These are phyloP conservation scores for Pneumocystis wakefieldiae DNA, from an alignment of 1,139 yeast genomes.

Conservation along the genomic window DNA sequence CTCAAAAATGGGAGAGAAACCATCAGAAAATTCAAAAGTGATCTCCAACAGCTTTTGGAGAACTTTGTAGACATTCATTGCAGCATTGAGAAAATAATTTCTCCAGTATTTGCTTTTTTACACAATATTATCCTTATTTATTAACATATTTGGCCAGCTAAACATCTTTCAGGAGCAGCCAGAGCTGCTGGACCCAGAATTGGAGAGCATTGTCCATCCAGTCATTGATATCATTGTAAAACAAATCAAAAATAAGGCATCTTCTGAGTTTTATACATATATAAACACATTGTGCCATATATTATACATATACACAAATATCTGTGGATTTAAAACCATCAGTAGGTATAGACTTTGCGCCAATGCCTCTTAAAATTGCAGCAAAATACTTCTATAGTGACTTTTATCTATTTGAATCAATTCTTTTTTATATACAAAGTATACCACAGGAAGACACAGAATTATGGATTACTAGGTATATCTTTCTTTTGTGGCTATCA, in stretches of 20 bases:
- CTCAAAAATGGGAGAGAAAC: background rate
- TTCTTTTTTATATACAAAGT: constrained; percentile 14
- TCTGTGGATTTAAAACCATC: constrained; percentile 50
- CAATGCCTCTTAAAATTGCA: background rate
- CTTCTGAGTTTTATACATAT: background rate
- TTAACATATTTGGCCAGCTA: constrained; percentile 7
- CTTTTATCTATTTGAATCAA: constrained; percentile 32
- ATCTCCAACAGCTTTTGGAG: background rate
- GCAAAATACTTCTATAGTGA: constrained; percentile 44
- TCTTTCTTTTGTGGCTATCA: constrained; percentile 59
- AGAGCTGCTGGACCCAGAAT: constrained; percentile 24
- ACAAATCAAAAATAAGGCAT: constrained; percentile 1
- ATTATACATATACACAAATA: constrained; percentile 46
- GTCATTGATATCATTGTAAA: constrained; percentile 14
- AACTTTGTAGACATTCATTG: background rate
- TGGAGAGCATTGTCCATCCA: constrained; percentile 16
- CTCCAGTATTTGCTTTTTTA: background rate
- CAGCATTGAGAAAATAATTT: background rate
- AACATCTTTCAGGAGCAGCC: constrained; percentile 26
- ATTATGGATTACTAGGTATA: constrained; percentile 43
- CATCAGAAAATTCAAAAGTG: background rate
- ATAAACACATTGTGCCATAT: constrained; percentile 15
- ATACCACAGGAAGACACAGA: constrained; percentile 9
- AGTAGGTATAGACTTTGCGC: constrained; percentile 16
- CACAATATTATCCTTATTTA: background rate